Evolutionary conservation across 192 early-diverging fungal genomes (phyloP), one percentile per base, ranked within the genome.

Genomic region (Podila verticillata): DNA sequence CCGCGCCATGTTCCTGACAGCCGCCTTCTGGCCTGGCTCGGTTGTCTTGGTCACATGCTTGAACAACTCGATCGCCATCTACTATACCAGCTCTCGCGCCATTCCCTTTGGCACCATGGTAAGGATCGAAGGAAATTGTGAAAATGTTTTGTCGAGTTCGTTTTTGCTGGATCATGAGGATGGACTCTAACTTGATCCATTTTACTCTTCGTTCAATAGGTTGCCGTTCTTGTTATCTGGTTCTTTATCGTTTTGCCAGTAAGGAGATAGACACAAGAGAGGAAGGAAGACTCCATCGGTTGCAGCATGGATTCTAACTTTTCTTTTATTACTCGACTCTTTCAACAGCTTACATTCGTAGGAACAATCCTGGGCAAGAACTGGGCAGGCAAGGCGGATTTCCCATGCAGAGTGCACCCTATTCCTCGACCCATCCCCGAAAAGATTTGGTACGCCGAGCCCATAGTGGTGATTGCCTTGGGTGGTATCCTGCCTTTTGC

Each of bases 351-450:
- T 19, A 90, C 93, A 1, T 73, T 94, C 19, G 70, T 95, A 24
- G 94, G 94, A 15, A 85, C 89, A 7, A 89, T 94, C 56, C 63
- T 95, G 7, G 93, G 91, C 8, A 81, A 84, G 24, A 92, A 91
- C 70, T 94, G 86, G 80, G 81, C 84, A 24, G 85, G 84, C 24
- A 73, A 85, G 12, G 83, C 87, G 1, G 85, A 92, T 58, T 93
- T 92, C 73, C 93, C 94, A 17, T 93, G 92, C 73, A 87, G 92
- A 36, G 90, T 94, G 15, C 93, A 95, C 65, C 90, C 92, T 7
- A 94, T 95, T 51, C 93, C 93, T 20, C 70, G 93, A 20, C 92
- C 88, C 1, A 92, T 95, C 57, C 93, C 93, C 19, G 92, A 93
- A 31, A 89, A 92, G 48, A 61, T 85, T n/a, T 94, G 92, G 93